Evolutionary conservation across 805 yeast species (phyloP), one percentile per base, ranked within the genome.

Genomic region (Saccharomycopsis sp.): DNA sequence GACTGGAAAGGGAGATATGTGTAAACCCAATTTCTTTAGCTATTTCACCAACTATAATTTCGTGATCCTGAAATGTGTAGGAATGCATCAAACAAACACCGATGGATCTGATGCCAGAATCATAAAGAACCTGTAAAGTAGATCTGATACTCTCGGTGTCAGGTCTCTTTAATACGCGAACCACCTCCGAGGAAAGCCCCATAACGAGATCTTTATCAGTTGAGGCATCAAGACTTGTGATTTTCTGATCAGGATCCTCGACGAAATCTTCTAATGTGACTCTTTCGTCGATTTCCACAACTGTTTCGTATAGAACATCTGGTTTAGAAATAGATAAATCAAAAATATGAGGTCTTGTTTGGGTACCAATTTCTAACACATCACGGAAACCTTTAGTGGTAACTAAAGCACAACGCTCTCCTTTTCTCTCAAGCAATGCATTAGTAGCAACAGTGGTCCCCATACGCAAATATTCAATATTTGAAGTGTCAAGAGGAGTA

Each of bases 361-460:
- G 98, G 67, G 89, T 91, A 1, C 98, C 98, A 64, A 93, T 92
- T 1, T 77, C 72, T 61, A 93, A 74, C 47, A 88, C 83, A 67
- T 93, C 97, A 64, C 82, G 82, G 72, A 90, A 93, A 0, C 97
- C 99, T 66, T 84, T 86, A 15, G 97, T 89, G 1, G 96, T 90
- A 3, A 92, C 71, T 60, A 93, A 77, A 1, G 94, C 96, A 65
- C 96, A 92, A 35, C 83, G 75, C 58, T 91, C 96, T 55, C 98
- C 99, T 68, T 91, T 91, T 62, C 98, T 79, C 68, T 93, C 98
- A 60, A 93, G 76, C 38, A 94, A 78, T 1, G 98, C 97, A 72
- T 93, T 93, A 5, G 98, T 93, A 1, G 99, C 98, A 9, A 91
- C 94, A 0, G 97, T 92, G 2, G 97, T 91, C 2, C 97, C 97